Base-by-base conservation (phyloP, 1,139 yeast species). In the Candida sp. region DNA sequence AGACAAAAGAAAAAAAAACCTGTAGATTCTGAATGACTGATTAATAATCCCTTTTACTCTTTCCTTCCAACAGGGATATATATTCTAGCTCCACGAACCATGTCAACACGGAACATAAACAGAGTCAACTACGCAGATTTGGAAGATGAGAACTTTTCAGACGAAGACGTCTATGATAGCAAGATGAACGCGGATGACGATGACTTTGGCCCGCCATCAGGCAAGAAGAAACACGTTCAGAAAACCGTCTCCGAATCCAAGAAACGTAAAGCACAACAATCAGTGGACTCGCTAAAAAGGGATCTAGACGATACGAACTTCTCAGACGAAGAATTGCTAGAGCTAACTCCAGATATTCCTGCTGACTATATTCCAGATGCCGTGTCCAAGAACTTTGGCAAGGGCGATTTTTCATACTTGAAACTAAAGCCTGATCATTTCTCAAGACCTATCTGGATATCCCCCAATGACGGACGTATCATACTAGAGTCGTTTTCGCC, bases 401-500 rank as follows among this genome's bases (percentile, higher is more conserved):
- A 82, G 53, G 81, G 88, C 43, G 99, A 94, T 68, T 94, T 91
- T 65, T 88, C 97, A 46, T 93, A 89, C 66, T 73, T 94, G 62
- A 82, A 87, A 58, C 69, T 94, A 59, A 93, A 93, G 63, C 97
- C 98, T 0, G 99, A 96, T 65, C 99, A 96, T 67, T 88, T 88
- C 42, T 86, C 97, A 22, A 79, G 99, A 58, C 99, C 99, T 0
- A 73, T 94, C 41, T 94, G 99, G 99, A 94, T 94, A 48, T 90
- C 96, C 38, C 99, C 99, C 0, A 85, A 84, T 54, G 97, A 90
- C 65, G 96, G 96, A 41, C 81, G 96, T 48, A 91, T 94, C 58
- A 91, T 92, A 49, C 75, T 94, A 57, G 99, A 94, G 67, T 88
- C 97, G 58, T 94, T 94, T 63, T 91, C 98, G 2, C 98, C 99